phyloP scores from a whole-genome alignment of 257 asterid species.

The Ophiorrhiza pumila region DNA sequence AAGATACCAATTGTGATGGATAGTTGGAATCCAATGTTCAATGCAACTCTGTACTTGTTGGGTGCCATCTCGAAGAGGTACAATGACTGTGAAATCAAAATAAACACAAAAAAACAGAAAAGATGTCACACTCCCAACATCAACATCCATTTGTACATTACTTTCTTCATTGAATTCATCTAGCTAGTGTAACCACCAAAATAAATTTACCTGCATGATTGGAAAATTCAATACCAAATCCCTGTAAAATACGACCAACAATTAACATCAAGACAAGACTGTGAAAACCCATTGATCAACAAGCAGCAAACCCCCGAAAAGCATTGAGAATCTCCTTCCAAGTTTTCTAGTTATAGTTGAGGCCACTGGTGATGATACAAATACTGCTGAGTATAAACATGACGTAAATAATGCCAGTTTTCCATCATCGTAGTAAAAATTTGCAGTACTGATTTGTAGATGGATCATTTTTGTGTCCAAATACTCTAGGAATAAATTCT shows the following conservation, averaged over 20 bases:
- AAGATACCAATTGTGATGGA: constrained; percentile 49
- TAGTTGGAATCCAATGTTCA: constrained; percentile 53
- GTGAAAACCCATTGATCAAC: constrained; percentile 58
- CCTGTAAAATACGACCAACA: constrained; percentile 69
- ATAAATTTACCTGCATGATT: too few relatives aligned
- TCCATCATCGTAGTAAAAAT: constrained; percentile 64
- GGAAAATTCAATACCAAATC: constrained; percentile 79
- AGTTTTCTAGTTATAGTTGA: constrained; percentile 51
- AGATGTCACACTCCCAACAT: constrained; percentile 32
- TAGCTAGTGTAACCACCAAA: too few relatives aligned
- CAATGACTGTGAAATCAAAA: constrained; percentile 34
- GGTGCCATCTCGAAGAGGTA: constrained; percentile 72
- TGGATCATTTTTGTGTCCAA: constrained; percentile 32
- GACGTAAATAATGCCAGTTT: constrained; percentile 69
- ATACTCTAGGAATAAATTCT: constrained; percentile 58
- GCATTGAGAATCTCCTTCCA: constrained; percentile 68
- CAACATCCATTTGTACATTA: too few relatives aligned
- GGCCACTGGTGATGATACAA: constrained; percentile 57
- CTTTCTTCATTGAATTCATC: too few relatives aligned
- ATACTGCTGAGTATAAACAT: constrained; percentile 73
- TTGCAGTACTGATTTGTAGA: constrained; percentile 74
- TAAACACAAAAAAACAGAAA: neutral
- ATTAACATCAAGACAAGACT: constrained; percentile 59
- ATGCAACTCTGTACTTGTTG: constrained; percentile 58
- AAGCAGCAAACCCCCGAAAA: constrained; percentile 63